Conservation (phyloP, 257 asterid genomes). For the Lycium barbarum region DNA sequence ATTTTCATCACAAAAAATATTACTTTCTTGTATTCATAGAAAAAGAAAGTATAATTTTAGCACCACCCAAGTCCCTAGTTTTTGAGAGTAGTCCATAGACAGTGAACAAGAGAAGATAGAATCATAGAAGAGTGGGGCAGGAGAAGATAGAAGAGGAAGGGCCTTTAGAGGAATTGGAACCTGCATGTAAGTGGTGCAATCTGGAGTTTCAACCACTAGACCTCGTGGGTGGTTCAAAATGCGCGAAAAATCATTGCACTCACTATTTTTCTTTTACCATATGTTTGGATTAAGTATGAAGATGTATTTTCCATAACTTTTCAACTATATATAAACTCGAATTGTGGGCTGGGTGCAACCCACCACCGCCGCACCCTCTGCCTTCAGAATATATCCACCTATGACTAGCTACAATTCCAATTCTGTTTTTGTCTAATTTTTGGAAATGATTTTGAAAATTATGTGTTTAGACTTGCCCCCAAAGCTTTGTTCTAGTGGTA, state of each 20-base stretch:
- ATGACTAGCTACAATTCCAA: not conserved
- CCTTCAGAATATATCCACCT: not conserved
- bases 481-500: not conserved
- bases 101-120: not conserved
- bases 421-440: not conserved
- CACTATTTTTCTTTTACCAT: not conserved
- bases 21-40: not conserved
- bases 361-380: not conserved
- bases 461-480: not conserved
- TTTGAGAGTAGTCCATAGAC: not conserved
- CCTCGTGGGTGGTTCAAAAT: not conserved
- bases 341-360: not conserved
- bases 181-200: not conserved
- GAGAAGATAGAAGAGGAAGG: not conserved
- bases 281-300: not conserved
- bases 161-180: not conserved
- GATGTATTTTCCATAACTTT: not conserved
- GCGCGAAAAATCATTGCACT: not conserved
- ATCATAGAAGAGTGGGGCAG: not conserved
- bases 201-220: conserved; percentile 10
- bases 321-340: not conserved
- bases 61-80: not conserved
- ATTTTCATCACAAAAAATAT: not conserved
- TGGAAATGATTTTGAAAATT: not conserved
- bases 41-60: not conserved